These are phyloP conservation scores for Sporothrix phasma DNA, from an alignment of 2,329 filamentous ascomycete species.

Conservation along the genomic window DNA sequence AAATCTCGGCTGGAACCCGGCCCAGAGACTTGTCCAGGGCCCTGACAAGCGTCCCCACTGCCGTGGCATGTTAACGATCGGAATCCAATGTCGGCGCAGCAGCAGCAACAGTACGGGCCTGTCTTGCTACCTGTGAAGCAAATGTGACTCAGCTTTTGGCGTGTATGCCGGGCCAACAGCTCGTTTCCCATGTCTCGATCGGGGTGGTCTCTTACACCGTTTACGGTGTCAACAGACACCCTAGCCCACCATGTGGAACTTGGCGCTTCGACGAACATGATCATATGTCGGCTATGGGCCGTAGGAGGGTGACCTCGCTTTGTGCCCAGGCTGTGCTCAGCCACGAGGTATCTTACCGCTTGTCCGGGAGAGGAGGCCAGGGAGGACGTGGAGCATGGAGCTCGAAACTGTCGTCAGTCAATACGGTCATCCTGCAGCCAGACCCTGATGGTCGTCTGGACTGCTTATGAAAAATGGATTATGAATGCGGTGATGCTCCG, in stretches of 20 bases:
- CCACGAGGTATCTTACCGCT: neutral
- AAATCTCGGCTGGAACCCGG: neutral
- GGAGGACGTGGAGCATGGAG: no score
- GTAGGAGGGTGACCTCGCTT: neutral
- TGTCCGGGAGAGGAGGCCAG: neutral
- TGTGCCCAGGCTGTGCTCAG: neutral
- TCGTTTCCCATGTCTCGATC: slow-evolving; percentile 9
- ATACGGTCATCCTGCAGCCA: neutral
- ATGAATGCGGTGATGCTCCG: neutral
- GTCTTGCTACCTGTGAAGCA: neutral
- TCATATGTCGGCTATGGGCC: neutral
- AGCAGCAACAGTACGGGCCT: neutral
- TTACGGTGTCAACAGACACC: neutral
- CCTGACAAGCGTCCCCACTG: neutral
- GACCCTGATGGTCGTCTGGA: neutral
- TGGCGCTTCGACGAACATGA: neutral
- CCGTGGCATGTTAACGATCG: neutral
- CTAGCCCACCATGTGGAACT: neutral
- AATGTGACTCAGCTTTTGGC: slow-evolving; percentile 12
- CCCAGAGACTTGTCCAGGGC: neutral
- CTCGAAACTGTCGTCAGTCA: neutral
- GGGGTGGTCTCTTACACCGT: slow-evolving; percentile 7
- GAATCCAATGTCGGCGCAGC: no score
- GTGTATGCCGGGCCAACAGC: neutral
- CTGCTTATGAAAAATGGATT: neutral